phyloP scores from a whole-genome alignment of 345 rosid species.

The Kandelia obovata region DNA sequence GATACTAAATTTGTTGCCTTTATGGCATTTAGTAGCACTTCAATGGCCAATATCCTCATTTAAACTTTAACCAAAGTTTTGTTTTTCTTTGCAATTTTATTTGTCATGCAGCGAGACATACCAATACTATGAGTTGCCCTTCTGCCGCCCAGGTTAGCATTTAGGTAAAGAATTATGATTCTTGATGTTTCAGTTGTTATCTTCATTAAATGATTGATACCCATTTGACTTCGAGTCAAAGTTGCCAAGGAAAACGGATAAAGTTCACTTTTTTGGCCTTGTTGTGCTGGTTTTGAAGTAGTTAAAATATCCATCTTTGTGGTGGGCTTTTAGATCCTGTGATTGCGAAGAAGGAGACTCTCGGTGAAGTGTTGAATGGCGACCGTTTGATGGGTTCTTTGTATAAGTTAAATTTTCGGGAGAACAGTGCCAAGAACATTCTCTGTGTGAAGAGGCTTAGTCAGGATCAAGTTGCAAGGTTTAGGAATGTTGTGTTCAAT shows the following conservation, averaged over 20 bases:
- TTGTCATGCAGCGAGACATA: slow-evolving; percentile 74
- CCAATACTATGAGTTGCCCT: slow-evolving; percentile 67
- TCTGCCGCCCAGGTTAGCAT: slow-evolving; percentile 78
- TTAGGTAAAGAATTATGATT: slow-evolving; percentile 9
- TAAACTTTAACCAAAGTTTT: too few relatives aligned
- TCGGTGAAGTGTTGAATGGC: slow-evolving; percentile 85
- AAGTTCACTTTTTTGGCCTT: neutral
- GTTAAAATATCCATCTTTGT: slow-evolving; percentile 10
- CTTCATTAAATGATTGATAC: neutral
- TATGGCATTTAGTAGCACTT: neutral
- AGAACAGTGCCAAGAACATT: slow-evolving; percentile 33
- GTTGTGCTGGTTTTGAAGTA: slow-evolving; percentile 4
- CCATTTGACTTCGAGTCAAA: neutral
- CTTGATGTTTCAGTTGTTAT: neutral
- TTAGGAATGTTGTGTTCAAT: slow-evolving; percentile 51
- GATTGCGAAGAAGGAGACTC: slow-evolving; percentile 47
- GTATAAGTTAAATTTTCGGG: slow-evolving; percentile 52
- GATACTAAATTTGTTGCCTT: neutral
- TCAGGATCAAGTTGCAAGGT: slow-evolving; percentile 41
- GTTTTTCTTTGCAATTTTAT: too few relatives aligned
- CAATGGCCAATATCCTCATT: too few relatives aligned
- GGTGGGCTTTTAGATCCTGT: slow-evolving; percentile 44
- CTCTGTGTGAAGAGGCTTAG: slow-evolving; percentile 52
- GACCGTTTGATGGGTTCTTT: slow-evolving; percentile 57
- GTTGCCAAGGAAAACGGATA: too few relatives aligned